Percentiles rank a stretch among this genome's conserved stretches.
Conservation (phyloP, 257 asterid genomes). For the Forsythia viridissima region DNA sequence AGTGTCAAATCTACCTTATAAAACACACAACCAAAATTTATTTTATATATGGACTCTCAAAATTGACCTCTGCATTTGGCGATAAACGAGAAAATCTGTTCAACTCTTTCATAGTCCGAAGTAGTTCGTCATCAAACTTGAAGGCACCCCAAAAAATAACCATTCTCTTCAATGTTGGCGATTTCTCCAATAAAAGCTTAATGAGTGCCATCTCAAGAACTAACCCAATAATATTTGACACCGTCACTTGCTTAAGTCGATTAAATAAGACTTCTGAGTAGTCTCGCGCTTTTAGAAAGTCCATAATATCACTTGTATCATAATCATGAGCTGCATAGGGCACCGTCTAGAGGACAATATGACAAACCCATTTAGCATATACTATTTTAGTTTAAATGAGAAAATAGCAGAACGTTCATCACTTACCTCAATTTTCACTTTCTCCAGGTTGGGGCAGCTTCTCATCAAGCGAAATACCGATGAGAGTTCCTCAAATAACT, state of each 20-base stretch:
- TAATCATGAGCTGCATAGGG: too few relatives aligned
- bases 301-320: background rate
- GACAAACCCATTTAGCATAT: background rate
- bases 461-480: too few relatives aligned
- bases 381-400: too few relatives aligned
- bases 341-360: background rate
- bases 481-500: background rate
- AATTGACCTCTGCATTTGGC: slow-evolving; percentile 11
- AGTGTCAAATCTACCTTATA: too few relatives aligned
- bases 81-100: background rate
- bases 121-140: background rate
- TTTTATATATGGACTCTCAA: background rate
- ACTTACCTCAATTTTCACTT: background rate
- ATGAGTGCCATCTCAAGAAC: slow-evolving; percentile 15
- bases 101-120: background rate
- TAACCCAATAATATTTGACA: background rate
- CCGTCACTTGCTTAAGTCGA: slow-evolving; percentile 20
- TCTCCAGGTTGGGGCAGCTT: too few relatives aligned
- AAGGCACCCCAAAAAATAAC: background rate
- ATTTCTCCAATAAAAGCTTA: slow-evolving; percentile 10
- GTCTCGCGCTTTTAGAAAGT: slow-evolving; percentile 5
- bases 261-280: slow-evolving; percentile 1
- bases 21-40: too few relatives aligned
- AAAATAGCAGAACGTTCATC: background rate
- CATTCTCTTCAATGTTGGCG: background rate